Percentiles rank a stretch among this genome's conserved stretches.
Evolutionary conservation across 164 flowering plant species (phyloP).

Genomic region (Annona cherimola): DNA sequence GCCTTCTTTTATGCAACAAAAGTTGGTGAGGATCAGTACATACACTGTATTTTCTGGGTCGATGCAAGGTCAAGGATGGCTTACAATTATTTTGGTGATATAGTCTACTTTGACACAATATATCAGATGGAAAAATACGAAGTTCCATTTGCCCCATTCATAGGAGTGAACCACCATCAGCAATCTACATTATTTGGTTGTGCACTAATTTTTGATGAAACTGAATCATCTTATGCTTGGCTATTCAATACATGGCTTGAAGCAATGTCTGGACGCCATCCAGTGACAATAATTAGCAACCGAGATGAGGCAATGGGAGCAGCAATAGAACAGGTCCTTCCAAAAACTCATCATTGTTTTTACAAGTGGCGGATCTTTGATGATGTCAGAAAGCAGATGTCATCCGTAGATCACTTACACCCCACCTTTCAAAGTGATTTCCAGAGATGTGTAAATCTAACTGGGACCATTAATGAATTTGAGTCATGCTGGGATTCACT

Average conservation of each 20-base stretch:
- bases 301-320: conserved; percentile 16
- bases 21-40: conserved; percentile 10
- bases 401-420: conserved; percentile 2
- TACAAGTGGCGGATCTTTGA: conserved; percentile 11
- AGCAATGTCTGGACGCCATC: conserved; percentile 21
- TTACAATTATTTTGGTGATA: conserved; percentile 21
- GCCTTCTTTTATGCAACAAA: conserved; percentile 17
- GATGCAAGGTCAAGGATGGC: conserved; percentile 18
- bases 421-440: conserved; percentile 8
- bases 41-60: conserved; percentile 14
- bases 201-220: conserved; percentile 11
- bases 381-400: conserved; percentile 11
- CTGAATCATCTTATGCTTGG: conserved; percentile 16
- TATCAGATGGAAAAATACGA: conserved; percentile 1
- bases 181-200: conserved; percentile 16
- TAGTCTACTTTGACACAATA: conserved; percentile 10
- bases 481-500: conserved; percentile 14
- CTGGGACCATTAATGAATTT: conserved; percentile 14
- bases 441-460: conserved; percentile 6
- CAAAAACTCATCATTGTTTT: conserved; percentile 16
- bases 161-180: conserved; percentile 19
- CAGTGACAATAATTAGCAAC: conserved; percentile 13
- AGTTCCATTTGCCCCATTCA: conserved; percentile 15
- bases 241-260: conserved; percentile 18
- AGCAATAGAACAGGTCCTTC: conserved; percentile 14